A percentile compares a stretch with the other conserved stretches of the same genome.
Evolutionary conservation across 2,329 filamentous ascomycete species (phyloP).

Genomic region (Cordyceps militaris): DNA sequence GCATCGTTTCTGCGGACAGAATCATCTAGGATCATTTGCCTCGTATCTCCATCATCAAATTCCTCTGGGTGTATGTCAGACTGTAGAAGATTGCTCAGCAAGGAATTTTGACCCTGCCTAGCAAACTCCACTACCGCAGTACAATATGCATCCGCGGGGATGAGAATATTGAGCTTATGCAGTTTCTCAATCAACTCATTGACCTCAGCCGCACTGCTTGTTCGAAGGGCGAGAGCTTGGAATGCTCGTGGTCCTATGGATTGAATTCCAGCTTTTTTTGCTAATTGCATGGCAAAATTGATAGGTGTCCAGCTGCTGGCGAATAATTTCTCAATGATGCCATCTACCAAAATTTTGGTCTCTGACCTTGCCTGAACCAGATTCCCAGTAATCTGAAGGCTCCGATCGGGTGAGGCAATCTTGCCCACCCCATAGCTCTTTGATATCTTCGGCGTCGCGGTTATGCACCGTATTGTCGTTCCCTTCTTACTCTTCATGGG

Average conservation of each 20-base stretch:
- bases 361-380: background rate
- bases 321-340: constrained; percentile 51
- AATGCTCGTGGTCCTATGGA: constrained; percentile 69
- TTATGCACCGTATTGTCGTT: background rate
- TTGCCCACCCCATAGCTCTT: background rate
- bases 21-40: constrained; percentile 31
- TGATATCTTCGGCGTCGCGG: background rate
- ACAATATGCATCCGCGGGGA: constrained; percentile 58
- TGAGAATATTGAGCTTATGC: constrained; percentile 52
- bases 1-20: constrained; percentile 28
- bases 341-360: constrained; percentile 10
- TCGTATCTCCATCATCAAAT: constrained; percentile 40
- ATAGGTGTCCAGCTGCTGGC: constrained; percentile 64
- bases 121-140: constrained; percentile 60
- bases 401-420: background rate
- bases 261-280: constrained; percentile 63
- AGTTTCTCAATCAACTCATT: constrained; percentile 53
- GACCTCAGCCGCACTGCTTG: constrained; percentile 50
- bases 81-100: constrained; percentile 38
- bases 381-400: background rate
- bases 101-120: constrained; percentile 42
- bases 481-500: background rate
- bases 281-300: constrained; percentile 62
- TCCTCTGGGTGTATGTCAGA: constrained; percentile 50
- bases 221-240: constrained; percentile 67